phyloP scores from a whole-genome alignment of 2,329 filamentous ascomycete species.

The Apiospora hydei region DNA sequence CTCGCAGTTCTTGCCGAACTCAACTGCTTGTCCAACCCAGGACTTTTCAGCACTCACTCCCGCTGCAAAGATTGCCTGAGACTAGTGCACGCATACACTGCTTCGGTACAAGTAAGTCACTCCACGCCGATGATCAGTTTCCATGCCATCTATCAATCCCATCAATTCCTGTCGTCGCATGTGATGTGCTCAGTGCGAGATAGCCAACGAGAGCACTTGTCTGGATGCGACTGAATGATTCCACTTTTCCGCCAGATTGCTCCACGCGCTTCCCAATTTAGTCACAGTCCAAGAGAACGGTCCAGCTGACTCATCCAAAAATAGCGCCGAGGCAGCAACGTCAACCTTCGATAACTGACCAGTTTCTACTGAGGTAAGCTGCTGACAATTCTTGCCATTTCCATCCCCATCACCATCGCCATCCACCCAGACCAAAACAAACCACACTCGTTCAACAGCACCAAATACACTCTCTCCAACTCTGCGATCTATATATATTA shows the following conservation, averaged over 20 bases:
- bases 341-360: constrained; percentile 1
- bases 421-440: neutral
- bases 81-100: neutral
- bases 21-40: neutral
- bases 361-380: constrained; percentile 10
- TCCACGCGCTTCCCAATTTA: neutral
- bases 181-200: neutral
- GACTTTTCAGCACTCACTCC: neutral
- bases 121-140: neutral
- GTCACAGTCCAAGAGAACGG: neutral
- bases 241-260: neutral
- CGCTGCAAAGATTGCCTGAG: neutral
- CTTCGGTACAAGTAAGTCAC: neutral
- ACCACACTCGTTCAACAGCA: constrained; percentile 15
- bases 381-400: constrained; percentile 12
- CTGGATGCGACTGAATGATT: neutral
- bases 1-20: neutral
- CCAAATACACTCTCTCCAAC: constrained; percentile 7
- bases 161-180: neutral
- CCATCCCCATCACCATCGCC: neutral
- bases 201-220: neutral
- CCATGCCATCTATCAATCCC: neutral
- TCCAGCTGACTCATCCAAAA: constrained; percentile 12
- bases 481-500: neutral
- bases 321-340: constrained; percentile 15